Base-by-base conservation (phyloP, 345 rosid species). In the Dipteronia sinensis region DNA sequence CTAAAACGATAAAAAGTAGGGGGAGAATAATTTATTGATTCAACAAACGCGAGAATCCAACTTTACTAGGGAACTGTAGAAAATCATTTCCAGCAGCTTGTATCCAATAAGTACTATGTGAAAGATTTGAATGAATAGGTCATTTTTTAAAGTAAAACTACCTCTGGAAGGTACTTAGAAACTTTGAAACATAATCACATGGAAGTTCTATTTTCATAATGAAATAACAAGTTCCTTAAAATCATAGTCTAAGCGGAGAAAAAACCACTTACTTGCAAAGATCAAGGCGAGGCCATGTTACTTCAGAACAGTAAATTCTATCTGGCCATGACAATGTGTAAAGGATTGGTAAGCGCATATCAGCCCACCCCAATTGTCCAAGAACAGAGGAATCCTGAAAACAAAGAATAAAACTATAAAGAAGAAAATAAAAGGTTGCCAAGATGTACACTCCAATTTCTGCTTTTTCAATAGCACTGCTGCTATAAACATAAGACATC, bases 321-420 rank as follows among this genome's bases (percentile, higher is more conserved):
- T 94, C 98, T 0, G 98, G 99, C 99, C 98, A 96, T 16, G 99
- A 96, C 95, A 96, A 86, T 13, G 99, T 91, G 89, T 96, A 96
- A 67, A 94, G 97, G 78, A 96, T 90, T 0, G 99, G 98, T 64
- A 94, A 27, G 38, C 97, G 94, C 99, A 96, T 96, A 83, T 94
- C 97, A 61, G 99, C 91, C 99, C 97, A 94, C 70, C 99, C 98
- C 86, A 96, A 76, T 69, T 96, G 99, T 79, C 95, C 98, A 61
- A 96, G 85, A 72, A 96, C 88, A 66, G 99, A 94, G 17, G 99
- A 96, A 88, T 96, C 99, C 99, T 92, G 87, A 59, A 72, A 78
- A 80, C 34, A 71, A 47, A 79, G 7, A 63, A 72, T 23, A 10
- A 19, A 19, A 61, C 80, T 22, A 49, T 22, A 53, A 76, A 16